Conservation (phyloP, 2,329 filamentous ascomycete species). For the Neocucurbitaria cava region DNA sequence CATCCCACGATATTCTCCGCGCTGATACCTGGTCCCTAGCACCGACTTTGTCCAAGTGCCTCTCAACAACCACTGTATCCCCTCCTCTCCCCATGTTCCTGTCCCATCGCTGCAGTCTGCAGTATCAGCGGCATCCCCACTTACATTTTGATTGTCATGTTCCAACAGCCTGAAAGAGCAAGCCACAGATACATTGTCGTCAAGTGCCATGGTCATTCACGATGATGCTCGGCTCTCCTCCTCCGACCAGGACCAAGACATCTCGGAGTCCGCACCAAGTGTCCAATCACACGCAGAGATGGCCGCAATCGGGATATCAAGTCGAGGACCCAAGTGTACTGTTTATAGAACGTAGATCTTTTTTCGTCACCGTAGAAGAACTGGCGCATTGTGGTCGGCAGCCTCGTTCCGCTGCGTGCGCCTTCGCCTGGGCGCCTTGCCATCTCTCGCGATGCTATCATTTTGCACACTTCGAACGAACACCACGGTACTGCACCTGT, state of each 20-base stretch:
- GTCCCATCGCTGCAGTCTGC: not conserved
- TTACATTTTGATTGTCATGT: not conserved
- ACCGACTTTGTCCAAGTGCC: not conserved
- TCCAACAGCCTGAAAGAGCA: not conserved
- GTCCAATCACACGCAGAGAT: slow-evolving; percentile 17
- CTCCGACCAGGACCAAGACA: slow-evolving; percentile 12
- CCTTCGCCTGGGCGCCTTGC: not conserved
- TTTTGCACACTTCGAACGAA: not conserved
- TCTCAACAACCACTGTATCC: slow-evolving; percentile 1
- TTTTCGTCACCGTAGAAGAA: not conserved
- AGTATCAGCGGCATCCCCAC: not conserved
- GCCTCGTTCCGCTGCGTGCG: not conserved
- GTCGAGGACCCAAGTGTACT: not conserved
- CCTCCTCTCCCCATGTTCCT: not conserved
- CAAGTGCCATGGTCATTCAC: not conserved
- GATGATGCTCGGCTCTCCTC: slow-evolving; percentile 31
- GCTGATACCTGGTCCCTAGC: not conserved
- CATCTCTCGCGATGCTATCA: not conserved
- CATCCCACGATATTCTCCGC: slow-evolving; percentile 3
- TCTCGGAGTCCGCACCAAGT: slow-evolving; percentile 28
- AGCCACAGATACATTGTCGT: not conserved
- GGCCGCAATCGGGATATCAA: slow-evolving; percentile 2
- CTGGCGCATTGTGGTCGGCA: not conserved
- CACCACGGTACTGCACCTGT: not conserved
- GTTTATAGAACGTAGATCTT: not conserved